These are phyloP conservation scores for Pilasporangium apinafurcum DNA, from an alignment of 352 stramenopile genomes.

Conservation along the genomic window DNA sequence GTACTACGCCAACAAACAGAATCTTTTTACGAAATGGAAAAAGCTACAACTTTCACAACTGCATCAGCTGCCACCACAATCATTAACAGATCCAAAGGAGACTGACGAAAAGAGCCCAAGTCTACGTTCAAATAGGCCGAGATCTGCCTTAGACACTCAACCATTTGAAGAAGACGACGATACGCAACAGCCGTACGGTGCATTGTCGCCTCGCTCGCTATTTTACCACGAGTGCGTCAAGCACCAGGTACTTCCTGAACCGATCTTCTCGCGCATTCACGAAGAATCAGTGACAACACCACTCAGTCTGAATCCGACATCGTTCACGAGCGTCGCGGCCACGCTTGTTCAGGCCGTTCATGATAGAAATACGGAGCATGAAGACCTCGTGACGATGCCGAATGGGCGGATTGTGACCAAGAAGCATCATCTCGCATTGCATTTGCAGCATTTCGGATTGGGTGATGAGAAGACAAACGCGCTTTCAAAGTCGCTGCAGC, in stretches of 20 bases:
- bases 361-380: slow-evolving; percentile 14
- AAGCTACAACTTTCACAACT: slow-evolving; percentile 51
- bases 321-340: slow-evolving; percentile 29
- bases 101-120: not conserved
- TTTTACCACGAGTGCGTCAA: slow-evolving; percentile 64
- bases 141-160: no score
- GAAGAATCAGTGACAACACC: slow-evolving; percentile 7
- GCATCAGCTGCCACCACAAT: slow-evolving; percentile 22
- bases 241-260: slow-evolving; percentile 52
- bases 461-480: slow-evolving; percentile 54
- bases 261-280: slow-evolving; percentile 67
- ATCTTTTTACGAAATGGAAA: slow-evolving; percentile 74
- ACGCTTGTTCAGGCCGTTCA: slow-evolving; percentile 27
- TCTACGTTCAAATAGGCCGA: no score
- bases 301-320: slow-evolving; percentile 3
- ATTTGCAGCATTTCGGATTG: slow-evolving; percentile 70
- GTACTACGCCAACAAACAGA: slow-evolving; percentile 61
- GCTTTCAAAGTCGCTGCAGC: slow-evolving; percentile 40
- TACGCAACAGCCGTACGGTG: slow-evolving; percentile 12
- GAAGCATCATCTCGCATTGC: slow-evolving; percentile 37
- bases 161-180: slow-evolving; percentile 12
- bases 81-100: slow-evolving; percentile 1
- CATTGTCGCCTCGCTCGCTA: slow-evolving; percentile 53
- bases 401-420: slow-evolving; percentile 20
- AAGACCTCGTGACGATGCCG: slow-evolving; percentile 14